Conservation (phyloP, 768 basidiomycete species). For the Lenzites betulinus region DNA sequence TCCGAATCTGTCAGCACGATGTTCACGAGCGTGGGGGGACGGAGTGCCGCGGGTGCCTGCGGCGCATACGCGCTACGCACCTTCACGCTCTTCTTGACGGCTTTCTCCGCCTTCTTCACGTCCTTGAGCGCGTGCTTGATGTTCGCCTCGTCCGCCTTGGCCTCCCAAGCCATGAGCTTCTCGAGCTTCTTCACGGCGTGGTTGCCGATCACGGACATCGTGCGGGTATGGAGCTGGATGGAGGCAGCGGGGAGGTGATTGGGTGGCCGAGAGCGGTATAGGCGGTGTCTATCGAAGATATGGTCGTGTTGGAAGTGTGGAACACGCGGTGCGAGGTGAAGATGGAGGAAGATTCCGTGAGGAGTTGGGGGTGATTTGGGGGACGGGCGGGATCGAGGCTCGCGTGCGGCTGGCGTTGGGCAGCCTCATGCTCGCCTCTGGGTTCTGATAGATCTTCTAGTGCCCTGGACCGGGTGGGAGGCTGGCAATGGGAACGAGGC, state of each 20-base stretch:
- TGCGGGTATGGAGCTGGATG: neutral
- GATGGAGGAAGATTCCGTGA: neutral
- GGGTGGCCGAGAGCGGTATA: neutral
- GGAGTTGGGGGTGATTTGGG: neutral
- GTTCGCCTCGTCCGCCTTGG: constrained; percentile 11
- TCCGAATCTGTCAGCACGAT: neutral
- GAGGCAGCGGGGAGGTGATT: too few species aligned
- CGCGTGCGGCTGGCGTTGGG: constrained; percentile 3
- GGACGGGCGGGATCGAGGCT: neutral
- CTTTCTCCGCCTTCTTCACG: constrained; percentile 21
- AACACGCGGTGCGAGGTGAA: neutral
- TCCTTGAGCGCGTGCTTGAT: constrained; percentile 18
- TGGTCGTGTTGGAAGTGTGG: too few species aligned
- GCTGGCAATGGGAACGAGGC: too few species aligned
- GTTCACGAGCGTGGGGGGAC: neutral
- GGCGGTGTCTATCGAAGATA: neutral
- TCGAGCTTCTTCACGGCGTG: constrained; percentile 16
- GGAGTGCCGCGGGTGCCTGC: neutral
- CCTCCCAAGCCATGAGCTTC: constrained; percentile 18
- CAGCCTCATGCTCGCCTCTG: constrained; percentile 1
- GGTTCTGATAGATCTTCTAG: neutral
- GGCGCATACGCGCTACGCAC: neutral
- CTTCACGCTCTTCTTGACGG: constrained; percentile 19
- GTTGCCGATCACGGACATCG: constrained; percentile 14
- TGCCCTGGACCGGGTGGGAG: neutral